A percentile compares a stretch with the other conserved stretches of the same genome.
These are phyloP conservation scores for Candida namnaoensis DNA, from an alignment of 805 yeast species.

Conservation along the genomic window DNA sequence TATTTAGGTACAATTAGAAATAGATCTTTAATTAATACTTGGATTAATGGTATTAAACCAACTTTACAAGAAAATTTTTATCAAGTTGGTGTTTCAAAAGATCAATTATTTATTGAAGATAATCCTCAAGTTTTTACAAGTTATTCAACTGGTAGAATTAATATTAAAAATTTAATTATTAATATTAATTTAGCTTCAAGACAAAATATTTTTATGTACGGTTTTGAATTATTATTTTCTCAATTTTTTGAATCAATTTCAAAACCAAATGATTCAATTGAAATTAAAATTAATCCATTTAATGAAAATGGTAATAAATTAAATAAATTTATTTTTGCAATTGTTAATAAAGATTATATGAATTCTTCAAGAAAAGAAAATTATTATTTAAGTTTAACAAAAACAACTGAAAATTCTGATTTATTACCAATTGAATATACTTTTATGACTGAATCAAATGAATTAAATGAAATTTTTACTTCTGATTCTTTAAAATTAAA, in stretches of 20 bases:
- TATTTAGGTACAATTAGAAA: slow-evolving; percentile 55
- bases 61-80: slow-evolving; percentile 61
- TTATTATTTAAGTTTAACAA: slow-evolving; percentile 80
- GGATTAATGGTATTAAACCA: slow-evolving; percentile 41
- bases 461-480: slow-evolving; percentile 60
- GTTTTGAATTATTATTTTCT: slow-evolving; percentile 54
- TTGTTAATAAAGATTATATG: slow-evolving; percentile 84
- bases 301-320: slow-evolving; percentile 18
- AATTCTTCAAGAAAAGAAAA: slow-evolving; percentile 62
- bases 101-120: slow-evolving; percentile 47
- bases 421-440: slow-evolving; percentile 64
- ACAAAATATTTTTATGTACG: slow-evolving; percentile 65
- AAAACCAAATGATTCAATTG: slow-evolving; percentile 50
- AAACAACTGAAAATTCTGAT: slow-evolving; percentile 61
- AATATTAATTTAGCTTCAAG: slow-evolving; percentile 66
- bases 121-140: slow-evolving; percentile 47
- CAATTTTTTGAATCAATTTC: slow-evolving; percentile 48
- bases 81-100: slow-evolving; percentile 57
- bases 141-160: slow-evolving; percentile 85
- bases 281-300: slow-evolving; percentile 49
- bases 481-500: slow-evolving; percentile 35
- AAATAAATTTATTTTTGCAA: slow-evolving; percentile 63
- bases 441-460: slow-evolving; percentile 84
- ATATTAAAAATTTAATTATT: slow-evolving; percentile 55
- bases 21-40: slow-evolving; percentile 39